Evolutionary conservation across 2,329 filamentous ascomycete genomes (phyloP).

Genomic region (Epichloe coenophiala): DNA sequence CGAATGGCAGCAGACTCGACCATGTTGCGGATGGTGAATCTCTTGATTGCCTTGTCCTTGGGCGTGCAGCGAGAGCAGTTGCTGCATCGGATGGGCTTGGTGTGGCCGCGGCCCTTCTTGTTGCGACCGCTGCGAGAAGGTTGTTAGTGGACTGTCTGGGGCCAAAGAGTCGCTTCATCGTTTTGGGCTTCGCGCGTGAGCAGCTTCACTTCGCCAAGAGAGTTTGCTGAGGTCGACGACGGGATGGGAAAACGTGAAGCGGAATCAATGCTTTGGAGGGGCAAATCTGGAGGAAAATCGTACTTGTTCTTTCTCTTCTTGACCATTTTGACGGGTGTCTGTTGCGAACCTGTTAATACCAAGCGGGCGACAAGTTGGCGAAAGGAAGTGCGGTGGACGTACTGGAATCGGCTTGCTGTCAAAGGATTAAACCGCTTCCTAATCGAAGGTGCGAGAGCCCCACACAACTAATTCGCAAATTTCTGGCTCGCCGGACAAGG

Average conservation of each 20-base stretch:
- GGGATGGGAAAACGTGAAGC: background rate
- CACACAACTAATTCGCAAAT: constrained; percentile 6
- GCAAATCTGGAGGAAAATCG: constrained; percentile 14
- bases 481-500: constrained; percentile 7
- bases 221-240: background rate
- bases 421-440: constrained; percentile 4
- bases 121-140: constrained; percentile 66
- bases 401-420: background rate
- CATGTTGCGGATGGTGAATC: constrained; percentile 99
- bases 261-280: background rate
- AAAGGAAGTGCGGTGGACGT: constrained; percentile 11
- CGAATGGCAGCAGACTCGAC: constrained; percentile 99
- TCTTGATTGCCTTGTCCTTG: constrained; percentile 99
- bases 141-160: constrained; percentile 10
- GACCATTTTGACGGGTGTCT: constrained; percentile 53
- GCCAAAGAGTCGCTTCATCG: background rate
- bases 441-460: constrained; percentile 1
- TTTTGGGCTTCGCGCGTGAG: background rate
- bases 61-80: constrained; percentile 75
- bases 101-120: constrained; percentile 99
- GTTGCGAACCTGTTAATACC: constrained; percentile 21
- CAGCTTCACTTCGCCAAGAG: constrained; percentile 7
- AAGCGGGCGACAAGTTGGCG: constrained; percentile 10
- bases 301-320: constrained; percentile 63
- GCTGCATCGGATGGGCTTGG: constrained; percentile 87